These are phyloP conservation scores for Ceratocystis smalleyi DNA, from an alignment of 2,329 filamentous ascomycete species.

Conservation along the genomic window DNA sequence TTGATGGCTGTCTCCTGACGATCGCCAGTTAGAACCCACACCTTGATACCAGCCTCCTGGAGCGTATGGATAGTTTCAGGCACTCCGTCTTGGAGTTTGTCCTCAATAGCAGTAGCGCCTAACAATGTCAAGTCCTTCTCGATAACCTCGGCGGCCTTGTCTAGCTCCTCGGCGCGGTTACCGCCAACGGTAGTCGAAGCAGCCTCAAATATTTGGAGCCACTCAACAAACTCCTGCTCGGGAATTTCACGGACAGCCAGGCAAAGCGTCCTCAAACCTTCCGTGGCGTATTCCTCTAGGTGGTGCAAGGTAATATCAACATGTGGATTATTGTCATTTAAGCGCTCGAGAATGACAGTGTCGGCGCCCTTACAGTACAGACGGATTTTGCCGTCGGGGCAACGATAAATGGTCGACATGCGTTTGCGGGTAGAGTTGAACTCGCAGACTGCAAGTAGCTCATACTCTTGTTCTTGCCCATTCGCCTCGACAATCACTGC, in stretches of 20 bases:
- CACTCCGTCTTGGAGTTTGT: slow-evolving; percentile 90
- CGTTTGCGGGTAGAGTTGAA: slow-evolving; percentile 85
- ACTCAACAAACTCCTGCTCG: slow-evolving; percentile 76
- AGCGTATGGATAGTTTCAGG: slow-evolving; percentile 96
- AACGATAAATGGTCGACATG: slow-evolving; percentile 95
- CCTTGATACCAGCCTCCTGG: slow-evolving; percentile 92
- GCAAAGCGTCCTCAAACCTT: slow-evolving; percentile 87
- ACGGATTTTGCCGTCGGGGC: slow-evolving; percentile 85
- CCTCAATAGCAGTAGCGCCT: slow-evolving; percentile 92
- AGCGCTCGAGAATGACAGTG: slow-evolving; percentile 87
- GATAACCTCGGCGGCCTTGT: slow-evolving; percentile 92
- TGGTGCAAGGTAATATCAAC: slow-evolving; percentile 84
- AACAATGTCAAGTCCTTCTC: slow-evolving; percentile 84
- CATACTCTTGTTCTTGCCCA: slow-evolving; percentile 63
- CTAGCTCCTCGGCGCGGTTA: slow-evolving; percentile 82
- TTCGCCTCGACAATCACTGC: slow-evolving; percentile 69
- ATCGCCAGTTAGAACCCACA: slow-evolving; percentile 96
- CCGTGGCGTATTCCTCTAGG: slow-evolving; percentile 95
- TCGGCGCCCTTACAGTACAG: slow-evolving; percentile 95
- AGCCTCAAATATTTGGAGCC: slow-evolving; percentile 72
- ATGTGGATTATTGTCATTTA: slow-evolving; percentile 68
- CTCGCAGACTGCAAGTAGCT: slow-evolving; percentile 90
- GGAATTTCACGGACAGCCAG: slow-evolving; percentile 86
- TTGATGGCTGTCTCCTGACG: slow-evolving; percentile 98
- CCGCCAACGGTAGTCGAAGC: slow-evolving; percentile 82